Evolutionary conservation across 495 filamentous ascomycete species (phyloP), one percentile per base, ranked within the genome.

Genomic region (Neurospora cerealis): DNA sequence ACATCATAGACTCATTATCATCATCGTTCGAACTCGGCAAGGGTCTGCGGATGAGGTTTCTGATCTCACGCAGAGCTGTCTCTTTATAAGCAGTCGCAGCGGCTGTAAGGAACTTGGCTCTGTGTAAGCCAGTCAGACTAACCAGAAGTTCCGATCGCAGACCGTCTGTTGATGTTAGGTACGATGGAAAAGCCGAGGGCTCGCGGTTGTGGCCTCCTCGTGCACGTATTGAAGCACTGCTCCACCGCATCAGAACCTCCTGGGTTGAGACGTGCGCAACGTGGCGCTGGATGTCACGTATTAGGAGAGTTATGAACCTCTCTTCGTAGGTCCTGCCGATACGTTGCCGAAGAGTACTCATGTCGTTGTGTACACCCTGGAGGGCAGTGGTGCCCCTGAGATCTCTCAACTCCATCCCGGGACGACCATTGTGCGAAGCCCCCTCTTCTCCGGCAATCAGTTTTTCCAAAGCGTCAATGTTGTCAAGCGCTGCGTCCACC

Each of bases 11-110:
- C 78, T 97, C 94, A 72, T 90, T 92, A 77, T 98, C 96, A 78
- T 98, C 95, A 72, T 97, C 95, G 77, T 89, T 95, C 41, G 93
- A 96, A 76, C 92, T 96, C 5, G 96, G 96, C 69, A 99, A 86
- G 38, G 94, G 91, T 72, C 90, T 87, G 44, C 93, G 91, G 69
- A 99, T 96, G 28, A 98, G 85, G 28, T 87, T 90, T 75, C 95
- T 93, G 78, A 98, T 91, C 82, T 98, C 96, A 24, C 92, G 90
- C 70, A 97, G 83, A 17, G 95, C 88, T 0, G 93, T 90, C n/a
- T 95, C 95, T 74, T 94, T 89, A 82, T 97, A 98, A 1, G 93
- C 90, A 21, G 91, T 88, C 15, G 94, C 91, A 37, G 96, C 96
- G 41, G 91, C 89, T 36, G 88, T 89, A 3, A 94, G 91, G 76